phyloP scores from a whole-genome alignment of 768 basidiomycete species.

The Russula ochroleuca region DNA sequence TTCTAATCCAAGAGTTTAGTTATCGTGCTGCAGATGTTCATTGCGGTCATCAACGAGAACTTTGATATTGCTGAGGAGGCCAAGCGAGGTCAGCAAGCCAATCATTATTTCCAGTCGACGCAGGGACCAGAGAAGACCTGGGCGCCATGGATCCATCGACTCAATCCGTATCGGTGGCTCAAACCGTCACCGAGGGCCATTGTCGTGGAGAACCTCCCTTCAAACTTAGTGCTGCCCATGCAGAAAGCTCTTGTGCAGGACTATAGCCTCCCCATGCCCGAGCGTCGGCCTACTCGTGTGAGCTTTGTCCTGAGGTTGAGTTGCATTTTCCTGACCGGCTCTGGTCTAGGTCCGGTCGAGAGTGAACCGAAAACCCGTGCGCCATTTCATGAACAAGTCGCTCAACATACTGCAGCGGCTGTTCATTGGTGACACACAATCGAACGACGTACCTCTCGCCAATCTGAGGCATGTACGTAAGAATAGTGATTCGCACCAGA shows the following conservation, averaged over 20 bases:
- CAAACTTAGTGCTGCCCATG: slow-evolving; percentile 73
- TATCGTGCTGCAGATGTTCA: slow-evolving; percentile 92
- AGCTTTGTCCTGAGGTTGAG: slow-evolving; percentile 8
- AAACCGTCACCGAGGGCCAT: slow-evolving; percentile 67
- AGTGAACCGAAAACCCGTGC: slow-evolving; percentile 35
- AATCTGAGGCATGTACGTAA: slow-evolving; percentile 44
- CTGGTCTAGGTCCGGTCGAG: not conserved
- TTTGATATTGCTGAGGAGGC: slow-evolving; percentile 89
- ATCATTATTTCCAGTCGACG: slow-evolving; percentile 57
- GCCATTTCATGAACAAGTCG: slow-evolving; percentile 54
- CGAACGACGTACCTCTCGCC: slow-evolving; percentile 55
- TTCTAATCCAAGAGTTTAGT: slow-evolving; percentile 42
- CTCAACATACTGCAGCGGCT: slow-evolving; percentile 58
- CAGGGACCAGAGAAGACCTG: slow-evolving; percentile 46
- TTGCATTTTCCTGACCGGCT: not conserved
- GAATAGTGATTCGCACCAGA: slow-evolving; percentile 33
- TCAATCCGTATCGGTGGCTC: slow-evolving; percentile 89
- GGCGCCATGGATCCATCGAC: slow-evolving; percentile 61
- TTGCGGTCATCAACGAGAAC: slow-evolving; percentile 96
- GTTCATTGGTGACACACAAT: slow-evolving; percentile 52
- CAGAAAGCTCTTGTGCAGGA: slow-evolving; percentile 70
- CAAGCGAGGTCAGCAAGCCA: slow-evolving; percentile 78
- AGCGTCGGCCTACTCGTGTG: slow-evolving; percentile 35
- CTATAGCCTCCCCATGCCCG: slow-evolving; percentile 40
- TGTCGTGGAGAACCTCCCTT: slow-evolving; percentile 65